These are phyloP conservation scores for Penicillium roqueforti DNA, from an alignment of 495 filamentous ascomycete genomes.

Conservation along the genomic window DNA sequence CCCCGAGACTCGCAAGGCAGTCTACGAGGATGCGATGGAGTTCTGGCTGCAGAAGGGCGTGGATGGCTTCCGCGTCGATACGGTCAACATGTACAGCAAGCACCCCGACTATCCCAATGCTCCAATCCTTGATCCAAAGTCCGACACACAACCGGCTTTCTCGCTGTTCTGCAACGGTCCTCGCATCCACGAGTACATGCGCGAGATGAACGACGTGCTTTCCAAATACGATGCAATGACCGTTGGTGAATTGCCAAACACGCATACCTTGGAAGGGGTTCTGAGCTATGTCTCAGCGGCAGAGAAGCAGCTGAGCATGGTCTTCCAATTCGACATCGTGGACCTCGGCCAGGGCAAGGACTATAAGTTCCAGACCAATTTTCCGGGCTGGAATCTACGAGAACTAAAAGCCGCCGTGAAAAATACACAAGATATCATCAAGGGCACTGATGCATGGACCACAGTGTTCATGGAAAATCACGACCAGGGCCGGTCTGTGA, in stretches of 20 bases:
- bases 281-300: slow-evolving; percentile 44
- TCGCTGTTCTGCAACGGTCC: slow-evolving; percentile 54
- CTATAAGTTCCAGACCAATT: slow-evolving; percentile 33
- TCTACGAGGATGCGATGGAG: slow-evolving; percentile 45
- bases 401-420: slow-evolving; percentile 38
- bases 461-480: slow-evolving; percentile 37
- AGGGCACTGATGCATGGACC: slow-evolving; percentile 51
- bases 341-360: slow-evolving; percentile 43
- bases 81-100: slow-evolving; percentile 54
- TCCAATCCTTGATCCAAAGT: slow-evolving; percentile 30
- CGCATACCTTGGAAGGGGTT: slow-evolving; percentile 40
- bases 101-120: slow-evolving; percentile 42
- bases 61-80: slow-evolving; percentile 55
- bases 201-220: slow-evolving; percentile 44
- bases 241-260: slow-evolving; percentile 49
- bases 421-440: slow-evolving; percentile 43
- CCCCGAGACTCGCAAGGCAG: slow-evolving; percentile 40
- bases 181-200: slow-evolving; percentile 51
- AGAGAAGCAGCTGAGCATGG: slow-evolving; percentile 48
- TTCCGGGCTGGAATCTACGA: slow-evolving; percentile 36
- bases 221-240: slow-evolving; percentile 46
- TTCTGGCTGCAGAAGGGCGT: slow-evolving; percentile 53
- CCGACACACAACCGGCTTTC: slow-evolving; percentile 42
- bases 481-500: slow-evolving; percentile 47
- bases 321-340: slow-evolving; percentile 52